phyloP scores from a whole-genome alignment of 2,329 filamentous ascomycete genomes.

The Paraphoma chrysanthemicola region DNA sequence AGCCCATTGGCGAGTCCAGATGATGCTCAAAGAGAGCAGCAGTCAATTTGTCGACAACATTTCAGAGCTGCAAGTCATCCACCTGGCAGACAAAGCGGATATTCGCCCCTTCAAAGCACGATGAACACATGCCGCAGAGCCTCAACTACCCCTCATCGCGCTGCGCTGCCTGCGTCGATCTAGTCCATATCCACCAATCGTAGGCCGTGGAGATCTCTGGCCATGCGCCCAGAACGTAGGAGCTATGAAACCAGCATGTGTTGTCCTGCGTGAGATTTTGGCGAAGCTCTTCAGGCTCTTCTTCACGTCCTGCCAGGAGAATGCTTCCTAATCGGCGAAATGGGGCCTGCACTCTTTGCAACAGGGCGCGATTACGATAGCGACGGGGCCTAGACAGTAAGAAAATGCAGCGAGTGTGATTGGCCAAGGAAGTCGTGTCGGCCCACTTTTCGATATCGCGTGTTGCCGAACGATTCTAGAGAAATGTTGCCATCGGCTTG shows the following conservation, averaged over 20 bases:
- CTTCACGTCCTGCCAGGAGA: not conserved
- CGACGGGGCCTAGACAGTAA: slow-evolving; percentile 23
- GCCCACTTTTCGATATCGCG: slow-evolving; percentile 9
- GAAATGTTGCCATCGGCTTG: slow-evolving; percentile 25
- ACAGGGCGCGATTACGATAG: slow-evolving; percentile 27
- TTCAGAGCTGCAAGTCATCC: no score
- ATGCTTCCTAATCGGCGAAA: slow-evolving; percentile 18
- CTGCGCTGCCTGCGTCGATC: slow-evolving; percentile 27
- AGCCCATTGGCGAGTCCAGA: not conserved
- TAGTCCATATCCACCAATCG: slow-evolving; percentile 23
- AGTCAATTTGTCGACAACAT: not conserved
- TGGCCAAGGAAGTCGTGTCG: slow-evolving; percentile 11
- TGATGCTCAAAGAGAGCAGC: no score
- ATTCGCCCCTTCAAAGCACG: slow-evolving; percentile 1
- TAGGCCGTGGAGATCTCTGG: slow-evolving; percentile 14
- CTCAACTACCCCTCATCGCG: slow-evolving; percentile 14
- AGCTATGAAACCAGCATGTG: slow-evolving; percentile 11
- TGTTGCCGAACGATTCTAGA: slow-evolving; percentile 18
- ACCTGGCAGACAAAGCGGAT: not conserved
- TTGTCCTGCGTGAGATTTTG: not conserved
- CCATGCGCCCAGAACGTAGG: slow-evolving; percentile 11
- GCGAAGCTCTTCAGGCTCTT: not conserved
- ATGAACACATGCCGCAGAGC: slow-evolving; percentile 19
- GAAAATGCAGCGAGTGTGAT: slow-evolving; percentile 14
- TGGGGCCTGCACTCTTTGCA: slow-evolving; percentile 8